Evolutionary conservation across 257 asterid species (phyloP).

Genomic region (Rhazya stricta): DNA sequence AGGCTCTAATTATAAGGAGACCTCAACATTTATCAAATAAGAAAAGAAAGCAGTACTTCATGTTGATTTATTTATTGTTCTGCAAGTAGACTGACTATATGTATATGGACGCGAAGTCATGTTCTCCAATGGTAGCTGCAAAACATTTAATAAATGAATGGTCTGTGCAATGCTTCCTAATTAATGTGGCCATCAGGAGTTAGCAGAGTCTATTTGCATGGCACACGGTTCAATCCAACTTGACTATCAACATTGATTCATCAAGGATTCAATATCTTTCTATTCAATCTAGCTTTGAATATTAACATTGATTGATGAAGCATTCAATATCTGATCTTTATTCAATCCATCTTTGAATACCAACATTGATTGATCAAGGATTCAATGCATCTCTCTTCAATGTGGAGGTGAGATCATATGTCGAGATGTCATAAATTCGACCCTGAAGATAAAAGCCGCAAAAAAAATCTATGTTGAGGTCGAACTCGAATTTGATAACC

Average conservation of each 20-base stretch:
- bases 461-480: not conserved
- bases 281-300: conserved; percentile 21
- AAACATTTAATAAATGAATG: too few species aligned
- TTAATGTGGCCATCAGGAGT: not conserved
- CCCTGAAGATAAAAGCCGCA: not conserved
- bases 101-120: too few species aligned
- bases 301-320: not conserved
- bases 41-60: too few species aligned
- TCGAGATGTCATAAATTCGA: conserved; percentile 15
- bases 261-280: not conserved
- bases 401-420: conserved; percentile 1
- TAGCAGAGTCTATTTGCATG: not conserved
- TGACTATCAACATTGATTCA: conserved; percentile 7
- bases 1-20: too few species aligned
- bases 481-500: not conserved
- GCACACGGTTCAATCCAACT: conserved; percentile 25
- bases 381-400: too few species aligned
- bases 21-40: too few species aligned
- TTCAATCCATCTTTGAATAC: conserved; percentile 15
- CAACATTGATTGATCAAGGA: not conserved
- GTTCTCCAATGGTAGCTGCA: too few species aligned
- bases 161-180: not conserved
- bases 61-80: too few species aligned
- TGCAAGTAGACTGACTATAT: too few species aligned
- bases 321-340: too few species aligned